phyloP scores from a whole-genome alignment of 1,284 basidiomycete genomes.

The Ustilago esculenta region DNA sequence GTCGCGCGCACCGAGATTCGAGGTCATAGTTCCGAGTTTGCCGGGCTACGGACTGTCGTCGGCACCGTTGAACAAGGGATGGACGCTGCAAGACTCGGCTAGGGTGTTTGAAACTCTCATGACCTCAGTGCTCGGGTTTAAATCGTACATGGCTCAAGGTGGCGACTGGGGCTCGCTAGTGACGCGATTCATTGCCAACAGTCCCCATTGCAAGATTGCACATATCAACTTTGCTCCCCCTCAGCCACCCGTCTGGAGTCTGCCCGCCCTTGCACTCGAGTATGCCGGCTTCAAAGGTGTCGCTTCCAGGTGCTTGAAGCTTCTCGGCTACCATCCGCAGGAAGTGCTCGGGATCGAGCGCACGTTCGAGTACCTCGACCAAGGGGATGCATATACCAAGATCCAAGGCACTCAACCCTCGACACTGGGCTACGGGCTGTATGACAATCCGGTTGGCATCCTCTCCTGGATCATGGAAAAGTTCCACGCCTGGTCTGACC shows the following conservation, averaged over 20 bases:
- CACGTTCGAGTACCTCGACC: conserved; percentile 20
- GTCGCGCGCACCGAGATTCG: conserved; percentile 38
- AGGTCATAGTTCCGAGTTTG: conserved; percentile 59
- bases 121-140: conserved; percentile 47
- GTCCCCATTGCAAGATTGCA: conserved; percentile 47
- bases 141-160: conserved; percentile 54
- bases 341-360: conserved; percentile 32
- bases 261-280: conserved; percentile 28
- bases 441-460: conserved; percentile 35
- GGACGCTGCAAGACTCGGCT: conserved; percentile 44
- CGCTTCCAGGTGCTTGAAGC: conserved; percentile 3
- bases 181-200: conserved; percentile 47
- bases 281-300: conserved; percentile 12
- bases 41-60: conserved; percentile 54
- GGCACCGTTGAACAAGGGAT: conserved; percentile 38
- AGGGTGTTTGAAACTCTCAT: conserved; percentile 54
- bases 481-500: conserved; percentile 55
- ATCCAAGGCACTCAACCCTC: conserved; percentile 36
- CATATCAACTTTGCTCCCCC: conserved; percentile 53
- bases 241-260: conserved; percentile 28
- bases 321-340: conserved; percentile 26
- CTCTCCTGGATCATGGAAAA: conserved; percentile 47
- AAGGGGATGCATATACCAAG: conserved; percentile 26
- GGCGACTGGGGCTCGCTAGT: conserved; percentile 57
- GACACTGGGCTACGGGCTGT: conserved; percentile 26